Percentiles rank a stretch among this genome's conserved stretches.
Conservation (phyloP, 2,329 filamentous ascomycete genomes). For the Teratosphaeriaceae sp. region DNA sequence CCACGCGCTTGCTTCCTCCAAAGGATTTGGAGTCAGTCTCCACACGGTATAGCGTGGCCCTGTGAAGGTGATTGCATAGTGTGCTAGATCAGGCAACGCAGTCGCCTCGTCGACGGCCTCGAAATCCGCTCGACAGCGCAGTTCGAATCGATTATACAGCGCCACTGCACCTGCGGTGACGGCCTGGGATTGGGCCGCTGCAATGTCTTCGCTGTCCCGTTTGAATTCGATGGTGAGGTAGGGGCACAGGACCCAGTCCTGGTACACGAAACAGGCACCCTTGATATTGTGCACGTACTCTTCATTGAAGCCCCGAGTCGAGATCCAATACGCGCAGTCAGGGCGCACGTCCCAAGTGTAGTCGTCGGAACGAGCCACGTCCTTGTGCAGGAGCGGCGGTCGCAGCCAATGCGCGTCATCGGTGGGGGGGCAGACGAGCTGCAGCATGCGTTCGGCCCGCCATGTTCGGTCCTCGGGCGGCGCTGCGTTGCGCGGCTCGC, state of each 20-base stretch:
- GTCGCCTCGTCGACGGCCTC: no score
- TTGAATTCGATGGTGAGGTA: slow-evolving; percentile 6
- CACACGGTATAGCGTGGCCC: no score
- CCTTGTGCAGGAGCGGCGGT: not conserved
- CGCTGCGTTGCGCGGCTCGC: not conserved
- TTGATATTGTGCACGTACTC: slow-evolving; percentile 1
- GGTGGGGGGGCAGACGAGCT: not conserved
- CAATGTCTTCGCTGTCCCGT: not conserved
- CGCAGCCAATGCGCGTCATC: not conserved
- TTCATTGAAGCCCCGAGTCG: slow-evolving; percentile 3
- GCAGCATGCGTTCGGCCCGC: not conserved
- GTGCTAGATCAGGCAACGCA: no score
- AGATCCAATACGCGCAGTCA: slow-evolving; percentile 3
- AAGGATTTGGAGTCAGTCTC: no score
- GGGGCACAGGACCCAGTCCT: not conserved
- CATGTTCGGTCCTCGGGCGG: slow-evolving; percentile 1
- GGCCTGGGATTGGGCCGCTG: not conserved
- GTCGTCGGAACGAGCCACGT: not conserved
- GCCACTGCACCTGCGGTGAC: not conserved
- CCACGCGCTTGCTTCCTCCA: no score
- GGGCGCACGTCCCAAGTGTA: slow-evolving; percentile 3
- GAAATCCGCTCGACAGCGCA: no score
- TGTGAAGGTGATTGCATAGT: no score
- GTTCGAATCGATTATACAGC: not conserved
- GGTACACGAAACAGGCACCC: slow-evolving; percentile 1